phyloP scores from a whole-genome alignment of 139 green algal genomes.

The Coelastrella sp. region DNA sequence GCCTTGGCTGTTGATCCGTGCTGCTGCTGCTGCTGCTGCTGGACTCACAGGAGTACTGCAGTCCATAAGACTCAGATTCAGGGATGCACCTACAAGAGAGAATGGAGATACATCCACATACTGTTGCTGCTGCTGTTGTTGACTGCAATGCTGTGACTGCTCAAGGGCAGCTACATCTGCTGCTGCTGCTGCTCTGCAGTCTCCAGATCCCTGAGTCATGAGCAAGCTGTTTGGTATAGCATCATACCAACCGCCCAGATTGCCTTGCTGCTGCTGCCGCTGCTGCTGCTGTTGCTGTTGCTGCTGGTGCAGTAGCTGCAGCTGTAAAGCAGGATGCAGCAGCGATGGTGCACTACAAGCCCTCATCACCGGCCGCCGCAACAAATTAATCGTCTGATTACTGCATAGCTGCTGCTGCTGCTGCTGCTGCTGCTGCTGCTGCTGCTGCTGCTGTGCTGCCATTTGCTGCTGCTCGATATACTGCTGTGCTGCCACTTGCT shows the following conservation, averaged over 20 bases:
- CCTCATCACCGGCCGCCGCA: constrained; percentile 23
- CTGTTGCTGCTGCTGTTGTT: constrained; percentile 33
- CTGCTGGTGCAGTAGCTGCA: constrained; percentile 13
- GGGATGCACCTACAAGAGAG: not conserved
- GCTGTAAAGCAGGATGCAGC: constrained; percentile 40
- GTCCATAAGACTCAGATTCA: not conserved
- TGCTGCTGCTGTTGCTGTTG: constrained; percentile 35
- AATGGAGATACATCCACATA: not conserved
- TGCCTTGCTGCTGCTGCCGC: not conserved
- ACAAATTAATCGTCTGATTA: not conserved
- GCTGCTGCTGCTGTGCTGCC: not conserved
- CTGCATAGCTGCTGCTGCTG: constrained; percentile 26
- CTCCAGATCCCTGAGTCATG: not conserved
- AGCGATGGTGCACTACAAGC: constrained; percentile 37
- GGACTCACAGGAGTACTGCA: not conserved
- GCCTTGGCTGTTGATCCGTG: not conserved
- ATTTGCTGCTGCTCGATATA: not conserved
- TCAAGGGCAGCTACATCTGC: not conserved
- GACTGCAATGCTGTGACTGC: not conserved
- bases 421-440: constrained; percentile 18
- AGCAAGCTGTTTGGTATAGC: not conserved
- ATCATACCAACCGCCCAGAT: not conserved
- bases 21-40: not conserved
- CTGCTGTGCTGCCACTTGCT: not conserved
- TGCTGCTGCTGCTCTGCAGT: not conserved